Conservation (phyloP, 257 asterid genomes). For the Gardenia jasminoides region DNA sequence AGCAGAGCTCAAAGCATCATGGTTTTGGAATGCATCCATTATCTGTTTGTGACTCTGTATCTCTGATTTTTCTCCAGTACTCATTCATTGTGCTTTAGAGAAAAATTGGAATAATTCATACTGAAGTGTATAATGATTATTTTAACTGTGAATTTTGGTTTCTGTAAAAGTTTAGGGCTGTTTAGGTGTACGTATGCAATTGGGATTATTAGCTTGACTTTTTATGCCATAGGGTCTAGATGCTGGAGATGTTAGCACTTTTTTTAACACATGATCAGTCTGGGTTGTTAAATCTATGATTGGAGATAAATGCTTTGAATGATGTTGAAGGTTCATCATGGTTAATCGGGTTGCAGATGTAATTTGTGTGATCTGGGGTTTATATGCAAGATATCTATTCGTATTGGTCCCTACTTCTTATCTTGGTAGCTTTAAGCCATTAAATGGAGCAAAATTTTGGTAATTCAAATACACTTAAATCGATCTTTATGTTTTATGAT, state of each 20-base stretch:
- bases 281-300: background rate
- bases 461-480: too few species aligned
- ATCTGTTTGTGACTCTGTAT: background rate
- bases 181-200: background rate
- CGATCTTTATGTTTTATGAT: too few species aligned
- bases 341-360: background rate
- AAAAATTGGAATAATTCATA: background rate
- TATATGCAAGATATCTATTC: too few species aligned
- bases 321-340: background rate
- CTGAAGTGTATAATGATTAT: background rate
- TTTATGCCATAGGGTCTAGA: background rate
- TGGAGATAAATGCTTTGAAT: background rate
- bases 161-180: background rate
- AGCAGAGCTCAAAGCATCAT: background rate
- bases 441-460: too few species aligned
- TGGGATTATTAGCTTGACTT: background rate
- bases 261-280: background rate
- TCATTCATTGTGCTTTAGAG: background rate
- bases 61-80: background rate
- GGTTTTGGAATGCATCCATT: background rate
- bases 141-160: background rate
- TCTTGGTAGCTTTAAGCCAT: background rate
- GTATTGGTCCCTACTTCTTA: background rate
- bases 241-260: background rate
- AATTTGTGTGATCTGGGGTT: background rate